A percentile compares a stretch with the other conserved stretches of the same genome.
These are phyloP conservation scores for Aspergillus eucalypticola DNA, from an alignment of 2,329 filamentous ascomycete species.

Conservation along the genomic window DNA sequence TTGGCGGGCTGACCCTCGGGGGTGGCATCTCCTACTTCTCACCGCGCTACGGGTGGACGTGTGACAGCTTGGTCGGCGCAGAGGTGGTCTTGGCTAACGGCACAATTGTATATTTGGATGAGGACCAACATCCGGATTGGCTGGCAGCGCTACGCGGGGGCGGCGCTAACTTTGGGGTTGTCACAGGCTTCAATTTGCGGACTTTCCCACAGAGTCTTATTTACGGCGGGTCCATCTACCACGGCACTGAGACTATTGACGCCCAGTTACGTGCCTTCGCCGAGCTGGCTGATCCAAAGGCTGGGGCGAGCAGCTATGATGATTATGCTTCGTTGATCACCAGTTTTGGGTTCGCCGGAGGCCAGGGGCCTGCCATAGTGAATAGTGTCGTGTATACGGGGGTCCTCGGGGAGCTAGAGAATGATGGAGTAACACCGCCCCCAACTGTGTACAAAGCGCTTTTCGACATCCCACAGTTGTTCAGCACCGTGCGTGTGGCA, in stretches of 20 bases:
- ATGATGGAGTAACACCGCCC: too few species aligned
- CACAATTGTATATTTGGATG: constrained; percentile 43
- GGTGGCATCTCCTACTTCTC: constrained; percentile 23
- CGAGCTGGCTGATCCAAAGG: not conserved
- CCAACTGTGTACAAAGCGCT: too few species aligned
- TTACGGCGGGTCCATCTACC: constrained; percentile 41
- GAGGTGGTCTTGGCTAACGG: constrained; percentile 50
- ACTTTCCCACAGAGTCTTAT: constrained; percentile 25
- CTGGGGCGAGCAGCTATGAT: not conserved
- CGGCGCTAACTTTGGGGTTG: constrained; percentile 35
- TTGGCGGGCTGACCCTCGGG: constrained; percentile 25
- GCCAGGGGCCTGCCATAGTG: not conserved
- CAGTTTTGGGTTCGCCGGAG: not conserved
- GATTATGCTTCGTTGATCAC: not conserved
- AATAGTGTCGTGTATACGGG: not conserved
- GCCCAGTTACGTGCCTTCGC: not conserved
- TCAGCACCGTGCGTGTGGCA: not conserved
- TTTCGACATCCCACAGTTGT: not conserved
- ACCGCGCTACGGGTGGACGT: constrained; percentile 15
- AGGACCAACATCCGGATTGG: constrained; percentile 28
- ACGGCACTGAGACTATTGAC: constrained; percentile 20
- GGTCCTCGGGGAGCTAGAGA: not conserved
- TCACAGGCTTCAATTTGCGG: constrained; percentile 27
- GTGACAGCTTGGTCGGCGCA: constrained; percentile 39
- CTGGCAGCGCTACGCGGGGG: constrained; percentile 32